Base-by-base conservation (phyloP, 179 eudicot genomes). In the Vitellaria paradoxa region DNA sequence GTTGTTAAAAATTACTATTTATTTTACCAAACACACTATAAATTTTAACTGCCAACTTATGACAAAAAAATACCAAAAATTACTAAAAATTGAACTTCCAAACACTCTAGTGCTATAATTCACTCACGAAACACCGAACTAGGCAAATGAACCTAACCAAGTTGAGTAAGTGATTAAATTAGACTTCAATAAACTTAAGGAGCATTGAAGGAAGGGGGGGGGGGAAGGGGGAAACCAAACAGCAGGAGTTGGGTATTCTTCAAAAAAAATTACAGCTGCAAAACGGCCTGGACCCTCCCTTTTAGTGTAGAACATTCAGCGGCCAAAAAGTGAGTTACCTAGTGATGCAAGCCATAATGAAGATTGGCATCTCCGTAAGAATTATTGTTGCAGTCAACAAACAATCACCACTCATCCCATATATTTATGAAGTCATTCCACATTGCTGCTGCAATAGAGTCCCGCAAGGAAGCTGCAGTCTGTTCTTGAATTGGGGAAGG, bases 331-430 rank as follows among this genome's bases (percentile, higher is more conserved):
- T 11, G 21, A 59, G 62, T 71, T 52, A n/a, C 76, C 37, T 6
- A 57, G 10, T 42, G 20, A n/a, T 12, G 66, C 15, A 15, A 66
- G 23, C 37, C 37, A 30, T 30, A 7, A 12, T 7, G 55, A 46
- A 50, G 5, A 18, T 45, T 4, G 18, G 50, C 50, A 49, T 15
- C 63, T 52, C 37, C 15, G 7, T 23, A 15, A 64, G 71, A 23
- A 75, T 24, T 26, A 56, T 26, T 40, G 63, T 76, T 55, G 46
- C 50, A 50, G 72, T 55, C 7, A 68, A 8, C 12, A 7, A 72
- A 52, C 8, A 78, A 26, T 88, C 74, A 92, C 93, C 95, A 91
- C 74, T 91, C 89, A 74, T 85, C 92, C 97, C 97, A 92, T 26
- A 83, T 86, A 69, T 85, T 86, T 60, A 87, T 65, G 76, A 92